These are phyloP conservation scores for Phaeotremella fagi DNA, from an alignment of 768 basidiomycete species.

Conservation along the genomic window DNA sequence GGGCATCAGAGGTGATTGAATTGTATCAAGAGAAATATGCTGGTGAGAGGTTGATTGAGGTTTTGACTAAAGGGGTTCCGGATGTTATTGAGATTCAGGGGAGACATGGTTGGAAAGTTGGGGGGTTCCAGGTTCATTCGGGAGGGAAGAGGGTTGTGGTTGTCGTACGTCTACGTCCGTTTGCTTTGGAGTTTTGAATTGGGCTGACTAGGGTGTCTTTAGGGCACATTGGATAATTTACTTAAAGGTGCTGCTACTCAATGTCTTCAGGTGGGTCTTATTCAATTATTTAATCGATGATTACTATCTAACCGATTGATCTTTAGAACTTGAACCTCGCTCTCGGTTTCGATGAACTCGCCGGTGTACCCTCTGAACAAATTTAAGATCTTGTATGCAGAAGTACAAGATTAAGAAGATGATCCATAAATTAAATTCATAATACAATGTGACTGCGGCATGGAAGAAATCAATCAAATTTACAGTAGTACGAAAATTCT, in stretches of 20 bases:
- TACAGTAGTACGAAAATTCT: too few relatives aligned
- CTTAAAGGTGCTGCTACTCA: slow-evolving; percentile 99
- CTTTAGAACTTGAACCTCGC: slow-evolving; percentile 80
- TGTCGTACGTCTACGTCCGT: slow-evolving; percentile 59
- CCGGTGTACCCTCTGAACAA: slow-evolving; percentile 60
- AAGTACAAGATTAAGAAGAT: background rate
- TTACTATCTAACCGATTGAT: background rate
- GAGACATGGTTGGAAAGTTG: slow-evolving; percentile 83
- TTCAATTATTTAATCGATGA: slow-evolving; percentile 1
- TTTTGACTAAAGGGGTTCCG: slow-evolving; percentile 68
- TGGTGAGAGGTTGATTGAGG: slow-evolving; percentile 65
- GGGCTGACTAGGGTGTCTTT: background rate
- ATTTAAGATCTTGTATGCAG: slow-evolving; percentile 22
- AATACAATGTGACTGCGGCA: too few relatives aligned
- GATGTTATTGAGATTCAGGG: slow-evolving; percentile 68
- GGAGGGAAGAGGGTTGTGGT: slow-evolving; percentile 85
- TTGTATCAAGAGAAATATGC: slow-evolving; percentile 75
- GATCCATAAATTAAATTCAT: too few relatives aligned
- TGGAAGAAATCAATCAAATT: too few relatives aligned
- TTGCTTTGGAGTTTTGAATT: background rate
- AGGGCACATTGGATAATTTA: slow-evolving; percentile 94
- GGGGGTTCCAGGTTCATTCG: slow-evolving; percentile 89
- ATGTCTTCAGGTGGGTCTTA: slow-evolving; percentile 74
- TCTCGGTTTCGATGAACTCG: slow-evolving; percentile 77
- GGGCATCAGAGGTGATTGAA: slow-evolving; percentile 65